A percentile compares a stretch with the other conserved stretches of the same genome.
Evolutionary conservation across 2,329 filamentous ascomycete species (phyloP).

Genomic region (Cercospora nicotianae): DNA sequence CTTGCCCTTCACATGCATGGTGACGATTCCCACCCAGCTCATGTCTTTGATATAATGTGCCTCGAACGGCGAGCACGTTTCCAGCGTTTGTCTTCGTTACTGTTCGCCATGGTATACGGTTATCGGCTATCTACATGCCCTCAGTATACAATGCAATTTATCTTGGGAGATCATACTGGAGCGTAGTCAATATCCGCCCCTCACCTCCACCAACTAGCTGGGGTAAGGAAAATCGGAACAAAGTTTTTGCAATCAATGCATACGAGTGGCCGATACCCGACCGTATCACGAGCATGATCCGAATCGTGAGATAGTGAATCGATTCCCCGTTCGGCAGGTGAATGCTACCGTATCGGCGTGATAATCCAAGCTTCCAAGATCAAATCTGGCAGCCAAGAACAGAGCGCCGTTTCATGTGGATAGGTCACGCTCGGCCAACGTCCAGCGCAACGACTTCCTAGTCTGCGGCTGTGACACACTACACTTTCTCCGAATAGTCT

Average conservation of each 20-base stretch:
- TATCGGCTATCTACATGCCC: neutral
- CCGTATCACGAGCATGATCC: neutral
- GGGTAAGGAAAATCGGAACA: neutral
- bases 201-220: conserved; percentile 2
- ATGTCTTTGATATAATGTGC: neutral
- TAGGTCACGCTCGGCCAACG: neutral
- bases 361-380: neutral
- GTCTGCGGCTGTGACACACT: neutral
- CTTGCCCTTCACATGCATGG: neutral
- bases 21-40: neutral
- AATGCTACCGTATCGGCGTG: neutral
- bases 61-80: neutral
- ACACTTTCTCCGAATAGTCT: neutral
- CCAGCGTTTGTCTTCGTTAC: neutral
- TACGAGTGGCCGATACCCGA: conserved; percentile 8
- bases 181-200: neutral
- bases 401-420: neutral
- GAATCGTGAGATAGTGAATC: neutral
- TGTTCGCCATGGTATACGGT: neutral
- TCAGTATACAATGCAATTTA: neutral
- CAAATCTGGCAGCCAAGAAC: neutral
- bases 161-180: neutral
- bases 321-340: neutral
- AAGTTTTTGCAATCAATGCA: conserved; percentile 5
- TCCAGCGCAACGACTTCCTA: neutral